Base-by-base conservation (phyloP, 2,329 filamentous ascomycete species). In the Decorospora gaudefroyi region DNA sequence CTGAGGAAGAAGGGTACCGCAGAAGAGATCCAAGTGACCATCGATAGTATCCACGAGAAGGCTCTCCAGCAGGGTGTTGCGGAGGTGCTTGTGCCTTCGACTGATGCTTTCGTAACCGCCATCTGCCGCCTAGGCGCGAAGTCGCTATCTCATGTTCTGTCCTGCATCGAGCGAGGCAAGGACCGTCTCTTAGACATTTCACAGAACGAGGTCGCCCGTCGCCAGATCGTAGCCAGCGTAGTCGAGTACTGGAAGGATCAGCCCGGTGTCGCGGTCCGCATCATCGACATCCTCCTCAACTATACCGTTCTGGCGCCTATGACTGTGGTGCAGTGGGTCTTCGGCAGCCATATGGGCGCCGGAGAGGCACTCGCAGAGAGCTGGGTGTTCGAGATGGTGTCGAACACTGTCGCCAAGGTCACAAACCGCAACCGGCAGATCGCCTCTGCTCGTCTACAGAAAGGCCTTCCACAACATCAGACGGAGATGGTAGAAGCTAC, bases 221-320 rank as follows among this genome's bases (percentile, higher is more conserved):
- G 84, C 28, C 93, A 99, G 71, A 95, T 99, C 62, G 88, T 97
- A 58, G 83, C 86, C 4, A 88, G 88, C 4, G 90, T 97, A 26
- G 88, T 96, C 76, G 79, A 85, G 27, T 99, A 96, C 76, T 99
- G 93, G 93, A 81, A 82, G 32, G 86, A 92, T 21, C 92, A 99
- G 62, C 90, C 92, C 0, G 93, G 93, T 47, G 86, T 95, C 29
- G 93, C 90, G 3, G 83, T 97, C 57, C 88, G 88, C 59, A 95
- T 99, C 60, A 81, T 97, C 46, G 92, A 97, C 76, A 97, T 97
- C 72, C 81, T 99, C 4, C 85, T 99, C 59, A 99, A 97, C 74
- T 99, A 96, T 74, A 91, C 88, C 10, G 96, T 99, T 59, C 79
- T 99, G 23, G 90, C 87, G 6, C 93, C 93, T 0, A 77, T 84